Percentiles rank a stretch among this genome's conserved stretches.
These are phyloP conservation scores for Nidularia pulvinata DNA, from an alignment of 768 basidiomycete species.

Conservation along the genomic window DNA sequence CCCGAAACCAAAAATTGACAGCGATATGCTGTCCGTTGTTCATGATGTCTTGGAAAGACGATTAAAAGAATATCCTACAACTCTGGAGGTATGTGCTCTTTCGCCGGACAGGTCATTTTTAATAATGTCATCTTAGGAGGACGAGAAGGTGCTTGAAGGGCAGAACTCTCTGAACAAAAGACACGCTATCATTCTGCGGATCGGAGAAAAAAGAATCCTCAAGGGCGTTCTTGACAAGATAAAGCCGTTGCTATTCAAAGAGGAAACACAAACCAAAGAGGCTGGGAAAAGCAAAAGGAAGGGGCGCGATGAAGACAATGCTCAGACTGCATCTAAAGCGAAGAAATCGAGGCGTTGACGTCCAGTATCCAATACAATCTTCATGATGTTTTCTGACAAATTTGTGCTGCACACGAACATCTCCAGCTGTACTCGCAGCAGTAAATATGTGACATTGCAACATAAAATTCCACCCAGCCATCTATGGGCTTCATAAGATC, in stretches of 20 bases:
- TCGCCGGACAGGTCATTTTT: background rate
- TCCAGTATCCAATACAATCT: too few relatives aligned
- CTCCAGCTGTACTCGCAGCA: too few relatives aligned
- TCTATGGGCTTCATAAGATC: too few relatives aligned
- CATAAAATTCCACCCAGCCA: too few relatives aligned
- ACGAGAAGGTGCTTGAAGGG: conserved; percentile 45
- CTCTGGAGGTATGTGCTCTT: conserved; percentile 48
- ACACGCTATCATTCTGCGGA: conserved; percentile 70
- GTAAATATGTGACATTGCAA: too few relatives aligned
- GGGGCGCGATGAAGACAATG: background rate
- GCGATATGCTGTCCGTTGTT: conserved; percentile 42
- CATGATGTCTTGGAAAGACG: conserved; percentile 48
- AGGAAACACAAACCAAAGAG: background rate
- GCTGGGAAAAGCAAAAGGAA: background rate
- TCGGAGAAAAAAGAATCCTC: conserved; percentile 81
- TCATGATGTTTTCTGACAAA: too few relatives aligned
- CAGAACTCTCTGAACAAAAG: conserved; percentile 40
- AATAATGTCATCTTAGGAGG: conserved; percentile 28
- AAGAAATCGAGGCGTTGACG: conserved; percentile 3
- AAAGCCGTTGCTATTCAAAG: conserved; percentile 4
- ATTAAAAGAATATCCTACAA: conserved; percentile 54
- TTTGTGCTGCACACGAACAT: too few relatives aligned
- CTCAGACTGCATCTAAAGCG: background rate
- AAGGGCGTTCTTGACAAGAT: conserved; percentile 18
- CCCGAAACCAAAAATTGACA: conserved; percentile 70